phyloP scores from a whole-genome alignment of 2,329 filamentous ascomycete genomes.

The Fusarium buxicola region DNA sequence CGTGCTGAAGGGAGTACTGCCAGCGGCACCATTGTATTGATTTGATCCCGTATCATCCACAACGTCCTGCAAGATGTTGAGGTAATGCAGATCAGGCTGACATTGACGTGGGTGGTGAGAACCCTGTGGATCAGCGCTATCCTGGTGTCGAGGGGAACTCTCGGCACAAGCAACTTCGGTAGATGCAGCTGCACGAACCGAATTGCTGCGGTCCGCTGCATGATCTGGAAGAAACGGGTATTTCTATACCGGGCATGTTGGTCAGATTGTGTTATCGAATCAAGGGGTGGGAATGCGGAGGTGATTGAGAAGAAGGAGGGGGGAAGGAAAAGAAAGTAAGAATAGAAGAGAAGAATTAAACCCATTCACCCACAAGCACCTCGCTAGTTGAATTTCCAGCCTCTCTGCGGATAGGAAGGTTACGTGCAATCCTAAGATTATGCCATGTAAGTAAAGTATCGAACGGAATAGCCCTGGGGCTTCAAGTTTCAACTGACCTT shows the following conservation, averaged over 20 bases:
- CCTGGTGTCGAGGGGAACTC: background rate
- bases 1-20: background rate
- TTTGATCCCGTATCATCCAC: background rate
- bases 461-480: too few species aligned
- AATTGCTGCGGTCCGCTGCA: background rate
- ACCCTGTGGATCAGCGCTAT: background rate
- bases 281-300: too few species aligned
- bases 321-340: too few species aligned
- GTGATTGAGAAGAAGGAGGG: too few species aligned
- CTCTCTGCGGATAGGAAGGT: too few species aligned
- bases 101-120: background rate
- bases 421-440: too few species aligned
- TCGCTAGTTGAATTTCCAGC: too few species aligned
- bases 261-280: too few species aligned
- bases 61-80: constrained; percentile 33
- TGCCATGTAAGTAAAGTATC: too few species aligned
- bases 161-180: background rate
- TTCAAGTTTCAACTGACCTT: background rate
- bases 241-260: too few species aligned
- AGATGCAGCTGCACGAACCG: background rate
- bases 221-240: background rate
- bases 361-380: too few species aligned
- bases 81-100: constrained; percentile 21
- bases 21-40: background rate
- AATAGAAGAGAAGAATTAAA: too few species aligned